Evolutionary conservation across 441 rosid species (phyloP), one percentile per base, ranked within the genome.

Genomic region (Arabidopsis lyrata): DNA sequence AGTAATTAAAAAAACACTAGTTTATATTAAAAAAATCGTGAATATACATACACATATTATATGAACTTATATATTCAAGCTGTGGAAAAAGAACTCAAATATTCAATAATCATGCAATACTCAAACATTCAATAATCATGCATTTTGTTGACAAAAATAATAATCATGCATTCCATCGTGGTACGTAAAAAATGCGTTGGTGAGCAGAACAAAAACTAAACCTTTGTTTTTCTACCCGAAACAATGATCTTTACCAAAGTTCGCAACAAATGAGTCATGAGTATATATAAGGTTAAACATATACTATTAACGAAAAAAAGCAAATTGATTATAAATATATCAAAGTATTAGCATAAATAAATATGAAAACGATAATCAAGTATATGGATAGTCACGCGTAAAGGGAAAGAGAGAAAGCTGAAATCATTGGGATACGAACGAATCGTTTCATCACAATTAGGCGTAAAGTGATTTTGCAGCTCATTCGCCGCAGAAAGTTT

Each of bases 331-430:
- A 50, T 12, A 52, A 32, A 47, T 62, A 54, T 27, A 63, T 36
- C 1, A 27, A 44, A 27, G 60, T 48, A 13, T 48, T 36, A 63
- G 31, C 39, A 13, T 22, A 65, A 73, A 73, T 22, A 35, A 36
- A 44, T 47, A 56, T 7, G 11, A 36, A 36, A 59, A 63, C 13
- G 13, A 58, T 55, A 24, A 63, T 50, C n/a, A 52, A 47, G 16
- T 41, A 49, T 38, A 27, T 38, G 74, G 38, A n/a, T 44, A 52
- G 77, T 80, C 93, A 85, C 88, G 90, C 93, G 84, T 74, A 83
- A 67, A 68, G 45, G 63, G 77, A 70, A 82, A 79, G 78, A 5
- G n/a, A 68, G 77, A 82, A 80, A 82, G 68, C 38, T 38, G 63
- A 81, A 81, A 82, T 81, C 66, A 81, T 77, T 75, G 73, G 66